These are phyloP conservation scores for Pterula multifida DNA, from an alignment of 1,284 basidiomycete genomes.

Conservation along the genomic window DNA sequence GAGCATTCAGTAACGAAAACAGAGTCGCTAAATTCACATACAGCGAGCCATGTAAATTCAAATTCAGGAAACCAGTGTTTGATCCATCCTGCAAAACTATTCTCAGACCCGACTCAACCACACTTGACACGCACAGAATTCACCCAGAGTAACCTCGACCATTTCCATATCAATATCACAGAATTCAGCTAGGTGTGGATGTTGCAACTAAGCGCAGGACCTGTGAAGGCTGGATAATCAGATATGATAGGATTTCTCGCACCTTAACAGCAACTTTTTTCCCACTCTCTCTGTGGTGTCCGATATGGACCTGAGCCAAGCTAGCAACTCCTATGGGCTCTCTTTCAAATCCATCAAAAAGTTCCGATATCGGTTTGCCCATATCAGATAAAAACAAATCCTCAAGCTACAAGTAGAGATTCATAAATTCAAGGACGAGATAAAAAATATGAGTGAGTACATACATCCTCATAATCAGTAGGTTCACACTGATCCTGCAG, in stretches of 20 bases:
- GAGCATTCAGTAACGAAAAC: conserved; percentile 4
- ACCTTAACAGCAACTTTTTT: conserved; percentile 86
- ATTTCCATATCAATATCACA: conserved; percentile 76
- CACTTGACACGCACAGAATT: conserved; percentile 13
- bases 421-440: background rate
- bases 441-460: background rate
- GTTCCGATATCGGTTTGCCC: conserved; percentile 46
- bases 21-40: conserved; percentile 13
- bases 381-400: conserved; percentile 64
- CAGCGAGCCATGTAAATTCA: conserved; percentile 88
- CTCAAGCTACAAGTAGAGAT: conserved; percentile 18
- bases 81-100: conserved; percentile 72
- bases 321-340: conserved; percentile 92
- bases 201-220: conserved; percentile 66
- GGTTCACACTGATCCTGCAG: conserved; percentile 82
- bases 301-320: conserved; percentile 92
- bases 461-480: conserved; percentile 57
- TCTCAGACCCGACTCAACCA: background rate
- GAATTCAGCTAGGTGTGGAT: conserved; percentile 90
- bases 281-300: conserved; percentile 59
- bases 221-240: background rate
- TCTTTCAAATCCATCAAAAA: conserved; percentile 79
- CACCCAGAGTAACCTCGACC: conserved; percentile 74
- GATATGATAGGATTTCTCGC: conserved; percentile 6
- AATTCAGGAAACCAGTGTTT: conserved; percentile 85